Evolutionary conservation across 257 asterid genomes (phyloP).

Genomic region (Solanum gracilifrons): DNA sequence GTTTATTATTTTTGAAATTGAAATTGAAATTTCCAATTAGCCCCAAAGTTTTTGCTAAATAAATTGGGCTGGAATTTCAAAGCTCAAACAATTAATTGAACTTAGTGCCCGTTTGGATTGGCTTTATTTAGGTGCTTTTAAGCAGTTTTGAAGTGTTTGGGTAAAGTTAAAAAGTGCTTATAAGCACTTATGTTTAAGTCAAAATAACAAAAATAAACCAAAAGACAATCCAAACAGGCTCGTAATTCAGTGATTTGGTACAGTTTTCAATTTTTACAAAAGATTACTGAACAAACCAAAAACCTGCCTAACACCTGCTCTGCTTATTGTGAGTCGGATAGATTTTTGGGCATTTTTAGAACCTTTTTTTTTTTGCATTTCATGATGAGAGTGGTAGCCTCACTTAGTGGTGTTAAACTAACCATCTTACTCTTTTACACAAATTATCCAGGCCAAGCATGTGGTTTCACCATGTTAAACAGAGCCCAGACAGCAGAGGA

Average conservation of each 20-base stretch:
- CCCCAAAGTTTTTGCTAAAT: neutral
- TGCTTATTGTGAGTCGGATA: neutral
- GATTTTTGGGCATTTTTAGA: neutral
- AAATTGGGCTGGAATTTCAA: neutral
- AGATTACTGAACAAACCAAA: neutral
- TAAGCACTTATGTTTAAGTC: no score
- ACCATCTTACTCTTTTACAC: neutral
- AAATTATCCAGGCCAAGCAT: constrained; percentile 77
- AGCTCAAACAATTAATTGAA: neutral
- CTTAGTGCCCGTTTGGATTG: neutral
- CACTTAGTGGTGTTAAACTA: neutral
- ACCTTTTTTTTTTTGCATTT: neutral
- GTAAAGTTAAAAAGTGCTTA: no score
- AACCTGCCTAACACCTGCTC: neutral
- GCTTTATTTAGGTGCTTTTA: no score
- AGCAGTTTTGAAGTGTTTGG: no score
- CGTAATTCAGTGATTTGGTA: neutral
- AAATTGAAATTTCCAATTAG: no score
- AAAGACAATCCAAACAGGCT: no score
- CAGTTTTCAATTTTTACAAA: neutral
- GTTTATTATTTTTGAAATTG: no score
- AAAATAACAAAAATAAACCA: no score
- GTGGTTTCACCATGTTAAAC: constrained; percentile 95
- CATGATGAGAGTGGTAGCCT: neutral
- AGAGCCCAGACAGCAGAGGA: constrained; percentile 50